Conservation (phyloP, 2,329 filamentous ascomycete genomes). For the Corinectria fuckeliana region DNA sequence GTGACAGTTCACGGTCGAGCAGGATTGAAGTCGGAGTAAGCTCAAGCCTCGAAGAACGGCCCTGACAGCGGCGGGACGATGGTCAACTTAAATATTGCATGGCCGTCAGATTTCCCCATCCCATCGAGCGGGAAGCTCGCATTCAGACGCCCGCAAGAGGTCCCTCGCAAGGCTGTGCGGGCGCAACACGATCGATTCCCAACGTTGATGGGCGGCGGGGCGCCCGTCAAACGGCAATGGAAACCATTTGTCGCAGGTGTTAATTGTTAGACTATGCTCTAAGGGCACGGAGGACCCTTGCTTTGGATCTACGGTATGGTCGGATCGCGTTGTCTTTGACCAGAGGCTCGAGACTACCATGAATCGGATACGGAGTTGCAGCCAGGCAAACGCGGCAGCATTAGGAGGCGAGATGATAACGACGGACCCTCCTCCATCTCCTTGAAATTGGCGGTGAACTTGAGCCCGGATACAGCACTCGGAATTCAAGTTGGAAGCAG, state of each 20-base stretch:
- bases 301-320: background rate
- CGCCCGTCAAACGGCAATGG: background rate
- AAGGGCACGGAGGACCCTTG: conserved; percentile 1
- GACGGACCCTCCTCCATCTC: background rate
- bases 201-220: conserved; percentile 22
- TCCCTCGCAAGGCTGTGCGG: conserved; percentile 38
- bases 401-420: conserved; percentile 7
- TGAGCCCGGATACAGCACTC: background rate
- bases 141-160: conserved; percentile 41
- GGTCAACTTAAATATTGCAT: conserved; percentile 36
- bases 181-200: conserved; percentile 31
- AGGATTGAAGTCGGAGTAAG: conserved; percentile 22
- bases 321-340: background rate
- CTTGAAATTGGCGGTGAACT: background rate
- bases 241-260: conserved; percentile 13
- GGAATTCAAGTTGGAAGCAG: background rate
- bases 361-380: background rate
- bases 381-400: conserved; percentile 2
- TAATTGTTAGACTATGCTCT: conserved; percentile 8
- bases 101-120: conserved; percentile 23
- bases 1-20: background rate
- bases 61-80: conserved; percentile 22
- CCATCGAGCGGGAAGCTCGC: conserved; percentile 36
- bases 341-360: background rate
- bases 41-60: conserved; percentile 10